Evolutionary conservation across 2,329 filamentous ascomycete species (phyloP).

Genomic region (Cylindrodendrum hubeiense): DNA sequence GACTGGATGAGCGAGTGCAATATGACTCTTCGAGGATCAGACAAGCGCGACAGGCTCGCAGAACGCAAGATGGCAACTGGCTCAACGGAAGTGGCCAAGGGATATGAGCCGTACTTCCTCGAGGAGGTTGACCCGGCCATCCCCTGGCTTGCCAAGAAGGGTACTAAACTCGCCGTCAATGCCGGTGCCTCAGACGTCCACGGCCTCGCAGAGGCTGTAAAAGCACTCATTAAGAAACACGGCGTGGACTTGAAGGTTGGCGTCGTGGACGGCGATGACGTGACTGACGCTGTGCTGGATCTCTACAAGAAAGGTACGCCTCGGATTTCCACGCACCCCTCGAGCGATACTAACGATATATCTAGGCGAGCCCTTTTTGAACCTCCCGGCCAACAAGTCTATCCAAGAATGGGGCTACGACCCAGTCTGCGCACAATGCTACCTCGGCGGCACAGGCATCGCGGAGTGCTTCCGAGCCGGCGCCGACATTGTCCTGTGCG

Average conservation of each 20-base stretch:
- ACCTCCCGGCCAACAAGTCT: slow-evolving; percentile 39
- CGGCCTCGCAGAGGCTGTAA: slow-evolving; percentile 35
- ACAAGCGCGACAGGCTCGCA: slow-evolving; percentile 43
- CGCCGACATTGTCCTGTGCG: slow-evolving; percentile 61
- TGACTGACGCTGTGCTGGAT: slow-evolving; percentile 42
- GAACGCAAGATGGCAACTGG: slow-evolving; percentile 43
- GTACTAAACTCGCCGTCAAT: slow-evolving; percentile 52
- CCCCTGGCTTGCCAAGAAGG: slow-evolving; percentile 42
- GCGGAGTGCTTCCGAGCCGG: slow-evolving; percentile 53
- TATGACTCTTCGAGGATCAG: slow-evolving; percentile 46
- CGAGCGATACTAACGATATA: background rate
- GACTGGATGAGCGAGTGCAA: slow-evolving; percentile 50
- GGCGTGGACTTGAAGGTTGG: slow-evolving; percentile 49
- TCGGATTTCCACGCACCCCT: too few relatives aligned
- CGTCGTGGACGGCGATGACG: slow-evolving; percentile 51
- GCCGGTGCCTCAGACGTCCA: slow-evolving; percentile 50
- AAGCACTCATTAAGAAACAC: slow-evolving; percentile 46
- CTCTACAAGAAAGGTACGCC: slow-evolving; percentile 39
- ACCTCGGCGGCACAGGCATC: slow-evolving; percentile 62
- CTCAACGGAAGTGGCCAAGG: slow-evolving; percentile 40
- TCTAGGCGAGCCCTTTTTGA: slow-evolving; percentile 35
- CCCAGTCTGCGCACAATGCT: slow-evolving; percentile 50
- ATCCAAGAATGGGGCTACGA: slow-evolving; percentile 45
- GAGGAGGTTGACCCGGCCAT: slow-evolving; percentile 48
- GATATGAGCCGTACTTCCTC: slow-evolving; percentile 58